Evolutionary conservation across 495 filamentous ascomycete species (phyloP), one percentile per base, ranked within the genome.

Genomic region (Pseudotulostoma volvatum): DNA sequence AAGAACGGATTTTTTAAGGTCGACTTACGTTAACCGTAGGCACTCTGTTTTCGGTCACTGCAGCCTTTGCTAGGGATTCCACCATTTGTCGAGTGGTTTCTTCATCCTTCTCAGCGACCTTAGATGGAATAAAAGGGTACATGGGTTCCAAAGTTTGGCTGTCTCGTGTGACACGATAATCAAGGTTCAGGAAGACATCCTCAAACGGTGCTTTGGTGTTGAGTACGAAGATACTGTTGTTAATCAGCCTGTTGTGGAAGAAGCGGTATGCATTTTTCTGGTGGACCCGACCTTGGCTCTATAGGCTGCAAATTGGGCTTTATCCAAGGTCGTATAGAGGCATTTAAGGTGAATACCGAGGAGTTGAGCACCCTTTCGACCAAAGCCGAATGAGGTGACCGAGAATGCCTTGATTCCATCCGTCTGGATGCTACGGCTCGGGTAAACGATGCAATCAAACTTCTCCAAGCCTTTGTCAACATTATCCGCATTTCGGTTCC

Each of bases 201-300:
- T 76, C 74, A 62, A 95, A 99, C 28, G 90, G 90, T 18, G 86
- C 70, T 54, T 85, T 73, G 49, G 67, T 74, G 74, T 99, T 99
- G 47, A 90, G 85, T 37, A 87, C 83, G 64, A 99, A 99, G 59
- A 99, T 75, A 46, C 77, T 83, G 63, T 99, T 94, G 68, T 86
- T 90, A 67, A 96, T 84, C 54, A 96, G 67, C 40, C 87, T 84
- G 51, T 93, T 92, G 66, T 99, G 90, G 73, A 87, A 90, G 70
- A 81, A 99, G 32, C 90, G 75, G 66, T 99, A 99, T 0, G 90
- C 86, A 63, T 86, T 93, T 81, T 93, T 93, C 56, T 99, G 93
- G 42, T 92, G 74, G 4, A 84, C 75, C 48, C 16, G 15, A 34
- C 33, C 13, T 37, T 18, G 18, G 19, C 18, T 18, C 18, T 2